Evolutionary conservation across 225 moss, liverwort and hornwort genomes (phyloP), one percentile per base, ranked within the genome.

Genomic region (Asterella californica): DNA sequence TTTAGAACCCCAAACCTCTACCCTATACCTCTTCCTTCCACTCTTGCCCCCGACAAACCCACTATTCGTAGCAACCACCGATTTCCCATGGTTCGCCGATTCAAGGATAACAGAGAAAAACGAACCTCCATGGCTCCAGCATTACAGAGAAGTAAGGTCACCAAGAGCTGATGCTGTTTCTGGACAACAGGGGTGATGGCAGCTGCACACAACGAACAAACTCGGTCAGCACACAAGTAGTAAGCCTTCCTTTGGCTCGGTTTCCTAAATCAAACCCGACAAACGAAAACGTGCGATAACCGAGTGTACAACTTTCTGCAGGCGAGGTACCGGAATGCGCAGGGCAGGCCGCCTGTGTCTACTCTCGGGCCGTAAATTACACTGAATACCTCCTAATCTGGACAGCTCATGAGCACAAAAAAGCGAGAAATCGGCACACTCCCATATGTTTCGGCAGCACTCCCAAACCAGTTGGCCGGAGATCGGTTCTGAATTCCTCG

Each of bases 111-210:
- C 47, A 75, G 17, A 36, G 54, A 10, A 30, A 62, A 10, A 11
- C 80, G 7, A 66, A 92, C 96, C 96, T 96, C 96, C 96, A 96
- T 96, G 66, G 96, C 92, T 57, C 65, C 92, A 21, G 96, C 91
- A 89, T 96, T 96, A 82, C 94, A 96, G 0, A 96, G 92, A 50
- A 96, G 94, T 75, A 96, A 80, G 24, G 96, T 96, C 38, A 96
- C 94, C 34, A 96, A 91, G 30, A 96, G 94, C 83, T 91, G 92
- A 75, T 96, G 96, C 78, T 94, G 92, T 81, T 93, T 90, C 62
- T 77, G 79, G 81, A 96, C 87, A 69, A 94, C 90, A n/a, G 92
- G 92, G 76, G 82, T 64, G 78, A 96, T 96, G 38, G 87, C 78
- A 79, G 90, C 96, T 96, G 92, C 69, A 78, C 69, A 78, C 78